Base-by-base conservation (phyloP, 1,139 yeast species). In the Debaryomyces nepalensis region DNA sequence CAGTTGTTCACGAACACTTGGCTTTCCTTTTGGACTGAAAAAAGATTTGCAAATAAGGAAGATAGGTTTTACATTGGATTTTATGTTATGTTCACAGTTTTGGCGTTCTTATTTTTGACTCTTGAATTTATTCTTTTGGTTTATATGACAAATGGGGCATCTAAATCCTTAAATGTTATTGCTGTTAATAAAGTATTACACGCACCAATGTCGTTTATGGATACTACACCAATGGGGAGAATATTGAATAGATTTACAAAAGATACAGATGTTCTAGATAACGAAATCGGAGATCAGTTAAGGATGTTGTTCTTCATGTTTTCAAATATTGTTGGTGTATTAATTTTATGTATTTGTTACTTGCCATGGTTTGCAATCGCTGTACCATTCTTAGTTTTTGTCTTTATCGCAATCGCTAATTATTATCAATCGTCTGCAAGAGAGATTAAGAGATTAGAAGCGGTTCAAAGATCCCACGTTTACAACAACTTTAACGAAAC, bases 201-300 rank as follows among this genome's bases (percentile, higher is more conserved):
- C 50, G 74, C 80, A 2, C 85, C 85, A 32, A 77, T 79, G 82
- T 57, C 76, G 19, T 81, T 70, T 52, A 70, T 80, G 70, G 87
- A 81, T 59, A 66, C 75, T 11, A 79, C 84, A 0, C 86, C 86
- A 8, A 68, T 78, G 63, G 87, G 85, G 14, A 66, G 84, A 57
- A 75, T 80, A 20, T 57, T 80, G 54, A 79, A 80, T 55, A 66
- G 85, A 49, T 79, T 80, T 53, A 84, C 95, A 1, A 88, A 87
- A 55, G 97, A 89, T 61, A 84, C 95, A 0, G 95, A 88, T 58
- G 82, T 84, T 24, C 67, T 88, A 53, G 97, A 89, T 59, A 86
- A 85, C 57, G 89, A 84, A 54, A 68, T 83, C 43, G 78, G 83
- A 32, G 85, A 81, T 50, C 82, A 79, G 57, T 50, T 79, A 37